Percentiles rank a stretch among this genome's conserved stretches.
Conservation (phyloP, 2,329 filamentous ascomycete genomes). For the Coniella vitis region DNA sequence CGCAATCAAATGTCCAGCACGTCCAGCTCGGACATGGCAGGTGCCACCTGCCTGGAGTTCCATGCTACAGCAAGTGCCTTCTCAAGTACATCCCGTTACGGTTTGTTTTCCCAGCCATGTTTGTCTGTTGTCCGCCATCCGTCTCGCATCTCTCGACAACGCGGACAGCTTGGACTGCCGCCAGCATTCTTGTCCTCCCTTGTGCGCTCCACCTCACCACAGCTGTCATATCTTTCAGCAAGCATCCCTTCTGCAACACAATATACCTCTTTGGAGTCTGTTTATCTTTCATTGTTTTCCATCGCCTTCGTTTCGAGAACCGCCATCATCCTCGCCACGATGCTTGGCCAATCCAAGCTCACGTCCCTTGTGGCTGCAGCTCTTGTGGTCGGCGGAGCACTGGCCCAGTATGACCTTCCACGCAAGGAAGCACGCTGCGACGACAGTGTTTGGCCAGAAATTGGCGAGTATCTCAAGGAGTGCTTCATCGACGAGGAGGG, state of each 20-base stretch:
- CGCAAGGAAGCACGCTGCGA: not conserved
- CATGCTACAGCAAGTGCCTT: not conserved
- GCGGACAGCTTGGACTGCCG: not conserved
- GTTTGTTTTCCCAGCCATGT: too few species aligned
- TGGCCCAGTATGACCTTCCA: not conserved
- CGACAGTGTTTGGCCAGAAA: slow-evolving; percentile 3
- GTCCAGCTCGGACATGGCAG: not conserved
- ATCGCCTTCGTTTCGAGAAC: not conserved
- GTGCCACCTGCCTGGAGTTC: not conserved
- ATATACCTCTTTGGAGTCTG: too few species aligned
- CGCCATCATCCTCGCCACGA: not conserved
- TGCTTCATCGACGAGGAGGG: slow-evolving; percentile 8
- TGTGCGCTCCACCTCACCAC: not conserved
- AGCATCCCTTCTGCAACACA: not conserved
- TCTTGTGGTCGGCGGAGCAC: slow-evolving; percentile 1
- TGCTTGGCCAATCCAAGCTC: not conserved
- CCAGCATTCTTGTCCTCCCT: not conserved
- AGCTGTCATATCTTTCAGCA: not conserved
- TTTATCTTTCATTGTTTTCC: not conserved
- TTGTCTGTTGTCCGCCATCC: not conserved
- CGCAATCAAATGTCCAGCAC: too few species aligned
- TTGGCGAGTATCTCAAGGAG: slow-evolving; percentile 8
- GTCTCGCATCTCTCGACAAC: not conserved
- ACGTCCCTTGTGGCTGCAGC: not conserved
- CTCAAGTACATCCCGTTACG: too few species aligned